Base-by-base conservation (phyloP, 768 basidiomycete species). In the Hypholoma fasciculare region DNA sequence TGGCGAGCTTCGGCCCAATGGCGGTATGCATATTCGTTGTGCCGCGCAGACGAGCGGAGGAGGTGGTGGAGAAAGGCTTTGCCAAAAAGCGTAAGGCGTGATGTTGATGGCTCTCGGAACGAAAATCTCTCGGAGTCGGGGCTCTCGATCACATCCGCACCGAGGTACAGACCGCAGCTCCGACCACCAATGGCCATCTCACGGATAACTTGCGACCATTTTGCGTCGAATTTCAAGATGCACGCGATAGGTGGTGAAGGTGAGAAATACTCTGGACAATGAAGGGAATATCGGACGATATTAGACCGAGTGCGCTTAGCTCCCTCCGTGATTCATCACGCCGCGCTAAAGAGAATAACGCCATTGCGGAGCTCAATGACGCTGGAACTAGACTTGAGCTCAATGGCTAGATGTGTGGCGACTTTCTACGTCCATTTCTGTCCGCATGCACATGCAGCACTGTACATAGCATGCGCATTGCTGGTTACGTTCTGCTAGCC, bases 1-100 rank as follows among this genome's bases (percentile, higher is more conserved):
- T 56, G 55, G 55, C 55, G 55, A 56, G 55, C 49, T 49, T 49
- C 26, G 54, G 55, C 55, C 23, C 37, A 23, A 49, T 16, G 27
- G 47, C 5, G 37, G n/a, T 17, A 23, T 49, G 55, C 55, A 42
- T 56, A 49, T 56, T 56, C 48, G 16, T 56, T 56, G 38, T 49
- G 13, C 55, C 55, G 54, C 9, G 47, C n/a, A 14, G 23, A 42
- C 43, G 42, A 46, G 40, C n/a, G 36, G 37, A 27, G 26, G 37
- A 23, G 40, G 27, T 12, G 53, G 27, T 34, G 42, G 23, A 36
- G 43, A 46, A 54, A 46, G 30, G 12, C 37, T 44, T 46, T 43
- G 53, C n/a, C 43, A 54, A 46, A 27, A 14, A 16, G 46, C 46
- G 46, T 34, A 34, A 34, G 30, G 30, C 30, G 30, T 34, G 30